Evolutionary conservation across 305 asterid species (phyloP).

Genomic region (Fraxinus platypoda): DNA sequence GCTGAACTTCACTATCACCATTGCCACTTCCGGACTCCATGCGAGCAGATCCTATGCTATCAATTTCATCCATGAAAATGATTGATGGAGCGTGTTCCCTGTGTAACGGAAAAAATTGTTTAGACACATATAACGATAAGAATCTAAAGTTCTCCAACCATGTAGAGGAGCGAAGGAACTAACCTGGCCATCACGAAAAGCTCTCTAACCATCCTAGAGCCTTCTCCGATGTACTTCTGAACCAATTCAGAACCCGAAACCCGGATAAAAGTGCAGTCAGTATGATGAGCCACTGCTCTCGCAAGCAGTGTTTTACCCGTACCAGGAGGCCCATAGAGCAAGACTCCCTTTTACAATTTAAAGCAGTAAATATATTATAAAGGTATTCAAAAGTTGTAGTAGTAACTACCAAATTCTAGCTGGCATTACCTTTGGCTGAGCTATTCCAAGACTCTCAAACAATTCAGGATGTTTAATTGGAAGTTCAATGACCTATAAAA

Average conservation of each 20-base stretch:
- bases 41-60: conserved; percentile 91
- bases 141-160: not conserved
- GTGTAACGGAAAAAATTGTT: conserved; percentile 18
- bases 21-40: conserved; percentile 96
- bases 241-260: conserved; percentile 98
- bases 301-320: conserved; percentile 95
- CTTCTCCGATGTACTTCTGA: conserved; percentile 97
- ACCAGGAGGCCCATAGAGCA: conserved; percentile 97
- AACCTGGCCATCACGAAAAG: conserved; percentile 99
- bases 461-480: conserved; percentile 97
- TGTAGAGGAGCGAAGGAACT: conserved; percentile 20
- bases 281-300: conserved; percentile 99
- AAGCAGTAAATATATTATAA: conserved; percentile 18
- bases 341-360: conserved; percentile 60
- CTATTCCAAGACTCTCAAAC: conserved; percentile 98
- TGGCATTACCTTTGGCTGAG: conserved; percentile 84
- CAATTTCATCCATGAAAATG: conserved; percentile 97
- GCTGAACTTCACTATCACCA: conserved; percentile 95
- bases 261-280: conserved; percentile 95
- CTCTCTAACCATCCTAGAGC: conserved; percentile 98
- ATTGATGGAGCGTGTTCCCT: conserved; percentile 97
- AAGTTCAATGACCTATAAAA: conserved; percentile 88
- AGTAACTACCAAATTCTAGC: not conserved
- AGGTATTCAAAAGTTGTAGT: not conserved
- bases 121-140: not conserved